A percentile compares a stretch with the other conserved stretches of the same genome.
phyloP scores from a whole-genome alignment of 2,329 filamentous ascomycete species.

The Verticillium nubilum region DNA sequence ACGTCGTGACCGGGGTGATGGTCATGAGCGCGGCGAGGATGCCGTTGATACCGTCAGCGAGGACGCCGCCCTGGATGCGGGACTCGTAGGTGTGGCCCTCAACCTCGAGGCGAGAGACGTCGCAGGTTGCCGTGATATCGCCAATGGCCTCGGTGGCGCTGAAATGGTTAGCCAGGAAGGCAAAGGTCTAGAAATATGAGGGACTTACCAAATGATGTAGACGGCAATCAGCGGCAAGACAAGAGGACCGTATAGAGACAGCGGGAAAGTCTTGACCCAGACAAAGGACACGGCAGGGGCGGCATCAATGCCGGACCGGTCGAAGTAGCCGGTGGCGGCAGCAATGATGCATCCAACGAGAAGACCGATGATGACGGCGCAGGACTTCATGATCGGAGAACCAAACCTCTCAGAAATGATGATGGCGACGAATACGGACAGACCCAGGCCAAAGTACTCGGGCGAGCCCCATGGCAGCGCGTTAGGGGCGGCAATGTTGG shows the following conservation, averaged over 20 bases:
- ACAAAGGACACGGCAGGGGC: constrained; percentile 70
- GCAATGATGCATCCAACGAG: constrained; percentile 74
- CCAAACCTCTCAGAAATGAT: constrained; percentile 78
- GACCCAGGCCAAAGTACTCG: constrained; percentile 73
- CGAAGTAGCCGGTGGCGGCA: constrained; percentile 73
- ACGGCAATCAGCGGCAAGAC: constrained; percentile 67
- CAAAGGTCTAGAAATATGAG: neutral
- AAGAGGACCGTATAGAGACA: constrained; percentile 66
- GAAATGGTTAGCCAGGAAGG: neutral
- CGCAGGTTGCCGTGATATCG: constrained; percentile 75
- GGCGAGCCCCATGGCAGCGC: constrained; percentile 73
- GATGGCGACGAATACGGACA: constrained; percentile 74
- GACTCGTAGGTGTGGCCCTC: constrained; percentile 68
- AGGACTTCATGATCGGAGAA: constrained; percentile 78
- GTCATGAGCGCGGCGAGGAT: constrained; percentile 71
- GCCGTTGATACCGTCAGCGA: constrained; percentile 74
- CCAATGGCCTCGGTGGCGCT: constrained; percentile 71
- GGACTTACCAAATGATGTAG: constrained; percentile 54
- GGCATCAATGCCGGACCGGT: constrained; percentile 61
- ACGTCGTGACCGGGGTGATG: constrained; percentile 74
- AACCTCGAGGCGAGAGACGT: constrained; percentile 71
- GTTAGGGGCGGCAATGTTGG: constrained; percentile 61
- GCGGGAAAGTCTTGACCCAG: constrained; percentile 73
- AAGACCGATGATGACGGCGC: constrained; percentile 68
- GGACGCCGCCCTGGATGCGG: constrained; percentile 71